Base-by-base conservation (phyloP, 805 yeast species). In the Candida qinlingensis region DNA sequence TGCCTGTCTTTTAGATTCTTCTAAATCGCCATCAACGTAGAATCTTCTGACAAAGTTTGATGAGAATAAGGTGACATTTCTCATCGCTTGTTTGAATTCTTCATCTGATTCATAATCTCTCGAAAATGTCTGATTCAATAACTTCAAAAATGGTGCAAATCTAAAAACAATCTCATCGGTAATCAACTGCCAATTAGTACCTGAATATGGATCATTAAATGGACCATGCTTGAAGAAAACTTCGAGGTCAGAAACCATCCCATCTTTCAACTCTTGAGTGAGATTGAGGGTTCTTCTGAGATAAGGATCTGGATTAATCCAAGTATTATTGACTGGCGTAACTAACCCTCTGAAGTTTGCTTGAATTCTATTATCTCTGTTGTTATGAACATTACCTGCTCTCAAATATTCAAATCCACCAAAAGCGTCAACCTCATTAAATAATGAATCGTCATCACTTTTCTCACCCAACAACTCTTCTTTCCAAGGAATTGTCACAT, bases 131-230 rank as follows among this genome's bases (percentile, higher is more conserved):
- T 63, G 58, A 47, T 79, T 75, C 46, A 81, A 50, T 6, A 62
- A 56, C 38, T 65, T 53, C 27, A 81, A 55, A 37, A 73, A 62
- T 9, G 85, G 84, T 1, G 79, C 66, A 59, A 82, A 82, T 56
- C 80, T 80, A 30, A 63, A 63, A 6, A 69, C 72, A n/a, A 81
- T 73, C 34, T 65, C 70, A 42, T 70, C 71, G 0, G 82, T 73
- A 4, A 74, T 64, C n/a, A 62, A 50, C 55, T 75, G 81, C 87
- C 88, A 82, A 57, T 82, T 63, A 0, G 76, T 79, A 10, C 76
- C 71, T 6, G 56, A 37, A 37, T 60, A 62, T 5, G 80, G 76
- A 47, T 71, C 64, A 26, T 66, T 69, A 7, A 28, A 9, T 3
- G 68, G 69, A 3, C 68, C 70, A 0, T 60, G 38, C 19, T 52